A percentile compares a stretch with the other conserved stretches of the same genome.
phyloP scores from a whole-genome alignment of 352 stramenopile species.

The Pythium phragmitis region DNA sequence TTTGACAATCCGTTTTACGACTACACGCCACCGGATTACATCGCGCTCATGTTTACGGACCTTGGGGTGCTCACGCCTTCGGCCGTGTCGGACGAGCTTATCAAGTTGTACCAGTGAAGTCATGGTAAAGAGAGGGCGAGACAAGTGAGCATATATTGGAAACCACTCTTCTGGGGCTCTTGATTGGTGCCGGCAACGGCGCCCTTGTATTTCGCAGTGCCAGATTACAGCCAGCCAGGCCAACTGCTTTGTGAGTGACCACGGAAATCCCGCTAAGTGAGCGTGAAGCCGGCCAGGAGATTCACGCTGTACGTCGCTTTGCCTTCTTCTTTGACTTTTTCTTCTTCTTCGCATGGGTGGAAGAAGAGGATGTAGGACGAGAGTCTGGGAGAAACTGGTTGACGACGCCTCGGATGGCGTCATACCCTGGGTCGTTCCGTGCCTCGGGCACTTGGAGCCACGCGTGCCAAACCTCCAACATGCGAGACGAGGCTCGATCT shows the following conservation, averaged over 20 bases:
- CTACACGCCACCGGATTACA: constrained; percentile 97
- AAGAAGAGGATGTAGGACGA: background rate
- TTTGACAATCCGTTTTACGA: constrained; percentile 93
- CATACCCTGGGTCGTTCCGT: constrained; percentile 44
- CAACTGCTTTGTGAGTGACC: background rate
- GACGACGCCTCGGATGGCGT: constrained; percentile 51
- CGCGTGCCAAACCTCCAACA: constrained; percentile 68
- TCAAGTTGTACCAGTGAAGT: constrained; percentile 96
- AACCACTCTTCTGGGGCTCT: too few species aligned
- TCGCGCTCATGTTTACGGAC: constrained; percentile 98
- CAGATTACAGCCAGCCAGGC: too few species aligned
- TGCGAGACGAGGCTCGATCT: constrained; percentile 56
- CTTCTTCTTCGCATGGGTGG: constrained; percentile 9
- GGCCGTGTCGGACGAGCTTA: constrained; percentile 98
- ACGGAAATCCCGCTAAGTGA: background rate
- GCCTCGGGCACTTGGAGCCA: constrained; percentile 58
- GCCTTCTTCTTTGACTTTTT: constrained; percentile 9
- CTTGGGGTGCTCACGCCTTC: constrained; percentile 97
- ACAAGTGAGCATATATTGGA: background rate
- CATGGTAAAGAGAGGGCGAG: background rate
- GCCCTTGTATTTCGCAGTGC: too few species aligned
- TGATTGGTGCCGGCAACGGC: too few species aligned
- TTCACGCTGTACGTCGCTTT: too few species aligned
- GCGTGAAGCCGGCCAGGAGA: background rate
- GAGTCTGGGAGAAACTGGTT: constrained; percentile 41